Evolutionary conservation across 768 basidiomycete species (phyloP), one percentile per base, ranked within the genome.

Genomic region (Paxillus involutus): DNA sequence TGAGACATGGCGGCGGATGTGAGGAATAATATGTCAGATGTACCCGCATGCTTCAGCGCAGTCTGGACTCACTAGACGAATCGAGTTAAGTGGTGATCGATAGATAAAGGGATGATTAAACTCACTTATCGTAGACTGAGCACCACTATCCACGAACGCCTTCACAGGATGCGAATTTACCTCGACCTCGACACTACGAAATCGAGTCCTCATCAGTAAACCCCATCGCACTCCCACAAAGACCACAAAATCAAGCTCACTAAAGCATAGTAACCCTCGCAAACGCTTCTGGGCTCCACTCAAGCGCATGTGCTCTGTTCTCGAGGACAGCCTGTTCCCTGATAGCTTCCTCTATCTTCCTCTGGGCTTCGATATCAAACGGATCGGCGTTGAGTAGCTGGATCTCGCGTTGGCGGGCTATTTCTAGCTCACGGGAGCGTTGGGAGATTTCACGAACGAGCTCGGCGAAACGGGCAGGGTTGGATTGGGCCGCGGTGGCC

Each of bases 131-230:
- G 96, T 99, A 58, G 85, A 84, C 64, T 99, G 97, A 11, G 97
- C 97, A 40, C 96, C 97, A 59, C 94, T 97, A 68, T 99, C 97
- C 41, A 99, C 97, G 62, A 99, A 99, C 0, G 97, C 97, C 70
- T 93, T 95, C 36, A 98, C 85, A 4, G 89, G 88, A 55, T 80
- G 78, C 1, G 88, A 88, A 64, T 99, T 99, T 2, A 99, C 93
- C 64, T 98, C 97, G 0, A 94, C 85, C 24, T 87, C 82, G 58
- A 98, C 90, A 62, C 91, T 95, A 39, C 30, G 43, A 47, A 52
- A 26, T 36, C 36, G 48, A 52, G 53, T 42, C 42, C 26, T 30
- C 35, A 42, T 66, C 16, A 66, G 59, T 51, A 17, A 47, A 40
- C 53, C 49, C 32, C 21, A 5, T 14, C 9, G 32, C 11, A 32